A percentile compares a stretch with the other conserved stretches of the same genome.
phyloP scores from a whole-genome alignment of 352 stramenopile species.

The Thraustochytrium striatum region DNA sequence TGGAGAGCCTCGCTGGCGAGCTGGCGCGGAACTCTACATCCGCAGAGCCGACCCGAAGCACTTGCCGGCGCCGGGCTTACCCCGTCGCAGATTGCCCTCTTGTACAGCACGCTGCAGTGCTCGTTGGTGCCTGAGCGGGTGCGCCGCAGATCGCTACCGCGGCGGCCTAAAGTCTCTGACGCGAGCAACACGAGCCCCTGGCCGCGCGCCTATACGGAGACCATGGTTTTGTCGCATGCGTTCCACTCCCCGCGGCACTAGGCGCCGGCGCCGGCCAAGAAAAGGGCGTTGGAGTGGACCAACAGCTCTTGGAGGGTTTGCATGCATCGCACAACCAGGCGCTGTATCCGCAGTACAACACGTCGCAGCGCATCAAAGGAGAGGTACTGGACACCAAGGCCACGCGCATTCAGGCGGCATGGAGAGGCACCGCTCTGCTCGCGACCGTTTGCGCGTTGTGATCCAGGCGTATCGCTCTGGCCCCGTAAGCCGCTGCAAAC shows the following conservation, averaged over 20 bases:
- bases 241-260: neutral
- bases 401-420: neutral
- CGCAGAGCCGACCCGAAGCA: neutral
- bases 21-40: neutral
- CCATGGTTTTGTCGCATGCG: neutral
- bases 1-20: neutral
- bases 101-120: neutral
- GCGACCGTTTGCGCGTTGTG: neutral
- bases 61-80: neutral
- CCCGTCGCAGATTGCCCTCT: neutral
- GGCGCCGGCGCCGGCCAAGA: neutral
- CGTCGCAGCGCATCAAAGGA: neutral
- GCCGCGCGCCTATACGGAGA: neutral
- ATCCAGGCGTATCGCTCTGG: neutral
- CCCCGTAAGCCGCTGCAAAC: neutral
- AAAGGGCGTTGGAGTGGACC: neutral
- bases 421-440: neutral
- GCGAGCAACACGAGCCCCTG: neutral
- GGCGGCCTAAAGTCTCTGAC: neutral
- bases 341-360: neutral
- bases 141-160: neutral
- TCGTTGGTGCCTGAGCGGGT: neutral
- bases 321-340: neutral
- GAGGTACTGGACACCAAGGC: neutral
- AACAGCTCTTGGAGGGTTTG: neutral